Percentiles rank a stretch among this genome's conserved stretches.
Evolutionary conservation across 2,329 filamentous ascomycete genomes (phyloP).

Genomic region (Penicillium sp.): DNA sequence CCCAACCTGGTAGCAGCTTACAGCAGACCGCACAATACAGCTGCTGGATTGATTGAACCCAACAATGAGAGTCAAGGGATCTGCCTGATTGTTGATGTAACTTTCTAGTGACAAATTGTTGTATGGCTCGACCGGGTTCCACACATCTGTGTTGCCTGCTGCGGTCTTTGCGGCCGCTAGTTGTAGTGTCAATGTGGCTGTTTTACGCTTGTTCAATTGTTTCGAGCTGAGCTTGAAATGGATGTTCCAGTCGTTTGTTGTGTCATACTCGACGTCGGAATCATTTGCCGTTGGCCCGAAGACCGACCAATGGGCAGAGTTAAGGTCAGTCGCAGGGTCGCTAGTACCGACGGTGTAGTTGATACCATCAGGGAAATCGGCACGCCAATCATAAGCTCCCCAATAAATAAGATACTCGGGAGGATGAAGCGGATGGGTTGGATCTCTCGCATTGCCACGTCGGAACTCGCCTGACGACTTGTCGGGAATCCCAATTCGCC

Average conservation of each 20-base stretch:
- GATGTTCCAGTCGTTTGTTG: constrained; percentile 59
- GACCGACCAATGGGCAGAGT: constrained; percentile 66
- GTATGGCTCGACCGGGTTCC: constrained; percentile 53
- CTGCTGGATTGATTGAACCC: constrained; percentile 57
- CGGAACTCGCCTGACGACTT: constrained; percentile 60
- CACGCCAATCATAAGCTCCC: constrained; percentile 58
- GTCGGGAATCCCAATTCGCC: constrained; percentile 62
- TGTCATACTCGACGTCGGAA: constrained; percentile 42
- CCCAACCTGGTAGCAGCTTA: constrained; percentile 61
- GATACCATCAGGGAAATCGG: constrained; percentile 60
- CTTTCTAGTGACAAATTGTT: constrained; percentile 55
- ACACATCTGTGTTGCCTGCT: constrained; percentile 60
- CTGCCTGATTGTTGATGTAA: constrained; percentile 45
- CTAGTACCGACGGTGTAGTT: constrained; percentile 57
- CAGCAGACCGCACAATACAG: constrained; percentile 59
- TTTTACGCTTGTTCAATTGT: constrained; percentile 43
- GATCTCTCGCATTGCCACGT: constrained; percentile 55
- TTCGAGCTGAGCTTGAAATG: constrained; percentile 49
- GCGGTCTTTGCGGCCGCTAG: constrained; percentile 63
- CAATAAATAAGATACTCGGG: constrained; percentile 63
- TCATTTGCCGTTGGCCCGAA: constrained; percentile 50
- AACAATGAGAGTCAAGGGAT: constrained; percentile 25
- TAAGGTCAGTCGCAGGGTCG: constrained; percentile 52
- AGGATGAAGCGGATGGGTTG: constrained; percentile 50
- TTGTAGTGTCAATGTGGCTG: constrained; percentile 61